These are phyloP conservation scores for Lithocarpus polystachyus DNA, from an alignment of 306 rosid species.

Conservation along the genomic window DNA sequence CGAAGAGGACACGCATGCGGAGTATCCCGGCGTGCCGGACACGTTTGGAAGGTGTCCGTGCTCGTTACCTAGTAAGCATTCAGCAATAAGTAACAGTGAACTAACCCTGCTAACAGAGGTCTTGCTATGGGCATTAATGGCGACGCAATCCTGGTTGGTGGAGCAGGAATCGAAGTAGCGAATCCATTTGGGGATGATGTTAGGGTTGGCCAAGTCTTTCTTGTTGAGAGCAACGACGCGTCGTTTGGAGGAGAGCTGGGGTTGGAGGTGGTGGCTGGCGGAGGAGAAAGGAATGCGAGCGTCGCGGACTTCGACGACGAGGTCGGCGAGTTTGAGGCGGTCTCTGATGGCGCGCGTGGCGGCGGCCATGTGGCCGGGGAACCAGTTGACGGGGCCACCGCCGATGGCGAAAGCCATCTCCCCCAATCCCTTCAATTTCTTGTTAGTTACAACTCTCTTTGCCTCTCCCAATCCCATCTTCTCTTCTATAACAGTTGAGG, in stretches of 20 bases:
- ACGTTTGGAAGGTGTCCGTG: no score
- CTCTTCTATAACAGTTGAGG: not conserved
- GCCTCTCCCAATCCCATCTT: constrained; percentile 38
- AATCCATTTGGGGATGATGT: constrained; percentile 89
- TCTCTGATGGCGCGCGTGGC: constrained; percentile 74
- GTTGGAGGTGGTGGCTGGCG: constrained; percentile 62
- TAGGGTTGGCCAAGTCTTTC: constrained; percentile 84
- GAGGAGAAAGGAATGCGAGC: constrained; percentile 86
- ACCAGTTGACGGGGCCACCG: constrained; percentile 81
- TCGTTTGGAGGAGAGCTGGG: constrained; percentile 66
- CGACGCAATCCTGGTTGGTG: constrained; percentile 55
- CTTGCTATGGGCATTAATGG: constrained; percentile 84
- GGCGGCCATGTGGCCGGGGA: constrained; percentile 96
- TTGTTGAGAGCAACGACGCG: constrained; percentile 76
- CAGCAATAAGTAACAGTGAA: not conserved
- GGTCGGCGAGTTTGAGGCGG: constrained; percentile 75
- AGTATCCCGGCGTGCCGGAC: no score
- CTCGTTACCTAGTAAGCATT: no score
- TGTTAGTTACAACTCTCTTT: constrained; percentile 38
- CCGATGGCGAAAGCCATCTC: constrained; percentile 73
- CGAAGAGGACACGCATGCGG: no score
- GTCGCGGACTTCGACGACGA: constrained; percentile 85
- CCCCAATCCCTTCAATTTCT: constrained; percentile 50
- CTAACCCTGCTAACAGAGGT: constrained; percentile 66
- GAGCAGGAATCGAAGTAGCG: constrained; percentile 46